These are phyloP conservation scores for Clavispora fructus DNA, from an alignment of 805 yeast genomes.

Conservation along the genomic window DNA sequence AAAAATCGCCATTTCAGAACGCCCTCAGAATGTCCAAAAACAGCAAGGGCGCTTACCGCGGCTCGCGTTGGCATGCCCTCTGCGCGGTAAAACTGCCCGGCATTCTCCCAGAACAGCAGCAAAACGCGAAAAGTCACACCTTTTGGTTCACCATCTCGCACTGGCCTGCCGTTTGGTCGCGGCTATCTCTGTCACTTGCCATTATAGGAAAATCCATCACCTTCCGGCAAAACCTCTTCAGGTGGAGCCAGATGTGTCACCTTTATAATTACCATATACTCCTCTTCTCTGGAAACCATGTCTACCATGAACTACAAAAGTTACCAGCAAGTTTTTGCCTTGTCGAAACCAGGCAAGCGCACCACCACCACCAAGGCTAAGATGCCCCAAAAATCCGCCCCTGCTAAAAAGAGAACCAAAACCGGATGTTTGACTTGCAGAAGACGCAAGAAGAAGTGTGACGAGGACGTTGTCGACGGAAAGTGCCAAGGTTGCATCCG, in stretches of 20 bases:
- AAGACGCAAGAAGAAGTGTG: slow-evolving; percentile 61
- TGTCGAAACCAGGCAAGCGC: slow-evolving; percentile 12
- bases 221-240: background rate
- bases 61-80: slow-evolving; percentile 2
- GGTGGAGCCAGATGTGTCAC: background rate
- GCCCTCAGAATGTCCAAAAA: background rate
- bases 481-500: slow-evolving; percentile 42
- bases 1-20: no score
- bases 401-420: slow-evolving; percentile 17
- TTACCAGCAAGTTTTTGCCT: slow-evolving; percentile 34
- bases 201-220: slow-evolving; percentile 5
- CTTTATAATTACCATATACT: background rate
- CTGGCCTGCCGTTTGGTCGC: slow-evolving; percentile 11
- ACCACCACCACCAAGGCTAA: slow-evolving; percentile 13
- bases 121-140: slow-evolving; percentile 4
- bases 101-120: slow-evolving; percentile 6
- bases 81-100: background rate
- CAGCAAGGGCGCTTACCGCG: slow-evolving; percentile 5
- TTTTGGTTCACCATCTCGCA: slow-evolving; percentile 2
- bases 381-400: slow-evolving; percentile 5
- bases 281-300: background rate
- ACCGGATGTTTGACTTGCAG: slow-evolving; percentile 47
- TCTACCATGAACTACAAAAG: slow-evolving; percentile 24
- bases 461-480: slow-evolving; percentile 37
- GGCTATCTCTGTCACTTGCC: slow-evolving; percentile 15